Percentiles rank a stretch among this genome's conserved stretches.
Evolutionary conservation across 139 green algal genomes (phyloP).

Genomic region (Chlamydomonas incerta): DNA sequence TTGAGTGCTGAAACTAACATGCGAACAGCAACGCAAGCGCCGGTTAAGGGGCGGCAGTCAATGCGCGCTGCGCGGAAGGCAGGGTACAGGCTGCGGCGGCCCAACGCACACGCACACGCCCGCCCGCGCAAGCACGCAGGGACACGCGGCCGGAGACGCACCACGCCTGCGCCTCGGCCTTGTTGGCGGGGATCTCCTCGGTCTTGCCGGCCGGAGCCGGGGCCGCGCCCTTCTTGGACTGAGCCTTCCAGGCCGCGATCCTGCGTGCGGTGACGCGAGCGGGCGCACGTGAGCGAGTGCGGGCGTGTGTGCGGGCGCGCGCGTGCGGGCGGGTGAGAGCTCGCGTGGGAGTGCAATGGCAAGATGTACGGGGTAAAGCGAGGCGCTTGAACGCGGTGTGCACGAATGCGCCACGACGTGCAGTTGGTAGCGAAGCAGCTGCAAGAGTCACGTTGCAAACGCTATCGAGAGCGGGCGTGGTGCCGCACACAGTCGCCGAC

Average conservation of each 20-base stretch:
- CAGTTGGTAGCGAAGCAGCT: neutral
- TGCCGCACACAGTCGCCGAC: neutral
- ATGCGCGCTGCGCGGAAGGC: neutral
- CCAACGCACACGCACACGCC: no score
- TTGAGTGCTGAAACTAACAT: no score
- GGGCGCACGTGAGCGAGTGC: no score
- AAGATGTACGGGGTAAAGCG: neutral
- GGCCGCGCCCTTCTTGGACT: neutral
- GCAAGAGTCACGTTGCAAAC: neutral
- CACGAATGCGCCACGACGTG: neutral
- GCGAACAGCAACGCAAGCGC: no score
- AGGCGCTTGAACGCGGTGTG: neutral
- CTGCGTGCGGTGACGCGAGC: neutral
- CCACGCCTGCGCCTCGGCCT: neutral
- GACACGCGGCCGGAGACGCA: no score
- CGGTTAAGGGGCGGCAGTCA: neutral
- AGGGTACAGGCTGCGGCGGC: no score
- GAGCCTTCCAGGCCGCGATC: neutral
- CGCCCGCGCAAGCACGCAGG: no score
- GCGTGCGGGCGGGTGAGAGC: neutral
- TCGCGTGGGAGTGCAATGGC: no score
- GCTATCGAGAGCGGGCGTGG: no score
- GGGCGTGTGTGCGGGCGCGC: no score
- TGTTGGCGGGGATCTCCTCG: neutral
- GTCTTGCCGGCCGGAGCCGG: no score